These are phyloP conservation scores for Suillus discolor DNA, from an alignment of 768 basidiomycete species.

Conservation along the genomic window DNA sequence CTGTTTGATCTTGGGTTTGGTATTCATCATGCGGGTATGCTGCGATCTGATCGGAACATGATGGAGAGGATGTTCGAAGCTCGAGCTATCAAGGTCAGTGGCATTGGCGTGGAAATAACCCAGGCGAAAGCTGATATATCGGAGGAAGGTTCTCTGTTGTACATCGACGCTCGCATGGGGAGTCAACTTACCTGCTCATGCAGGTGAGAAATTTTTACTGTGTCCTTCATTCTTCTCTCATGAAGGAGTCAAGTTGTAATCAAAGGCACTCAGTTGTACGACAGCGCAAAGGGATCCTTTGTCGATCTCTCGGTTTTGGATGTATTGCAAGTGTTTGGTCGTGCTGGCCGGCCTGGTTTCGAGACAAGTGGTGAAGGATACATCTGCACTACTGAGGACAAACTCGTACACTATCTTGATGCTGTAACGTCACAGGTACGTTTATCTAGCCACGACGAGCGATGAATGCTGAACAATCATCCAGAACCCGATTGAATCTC, in stretches of 20 bases:
- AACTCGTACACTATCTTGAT: conserved; percentile 87
- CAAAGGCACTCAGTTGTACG: conserved; percentile 97
- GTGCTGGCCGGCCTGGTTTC: conserved; percentile 86
- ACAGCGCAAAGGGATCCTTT: conserved; percentile 86
- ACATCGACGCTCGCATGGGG: conserved; percentile 99
- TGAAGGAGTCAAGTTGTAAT: conserved; percentile 66
- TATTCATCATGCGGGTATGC: conserved; percentile 98
- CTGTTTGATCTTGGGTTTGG: conserved; percentile 93
- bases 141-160: conserved; percentile 86
- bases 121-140: conserved; percentile 1
- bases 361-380: conserved; percentile 96
- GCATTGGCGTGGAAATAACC: not conserved
- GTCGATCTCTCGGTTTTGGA: conserved; percentile 93
- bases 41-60: conserved; percentile 90
- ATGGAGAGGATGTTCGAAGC: conserved; percentile 95
- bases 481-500: conserved; percentile 94
- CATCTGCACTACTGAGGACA: conserved; percentile 94
- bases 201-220: conserved; percentile 54
- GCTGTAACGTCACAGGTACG: conserved; percentile 83
- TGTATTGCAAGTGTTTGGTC: conserved; percentile 96
- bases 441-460: not conserved
- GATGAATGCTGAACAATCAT: conserved; percentile 7
- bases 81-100: conserved; percentile 81
- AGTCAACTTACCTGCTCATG: conserved; percentile 97
- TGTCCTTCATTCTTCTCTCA: conserved; percentile 10